Evolutionary conservation across 2,329 filamentous ascomycete species (phyloP).

Genomic region (Hymenotorrendiella dingleyae): DNA sequence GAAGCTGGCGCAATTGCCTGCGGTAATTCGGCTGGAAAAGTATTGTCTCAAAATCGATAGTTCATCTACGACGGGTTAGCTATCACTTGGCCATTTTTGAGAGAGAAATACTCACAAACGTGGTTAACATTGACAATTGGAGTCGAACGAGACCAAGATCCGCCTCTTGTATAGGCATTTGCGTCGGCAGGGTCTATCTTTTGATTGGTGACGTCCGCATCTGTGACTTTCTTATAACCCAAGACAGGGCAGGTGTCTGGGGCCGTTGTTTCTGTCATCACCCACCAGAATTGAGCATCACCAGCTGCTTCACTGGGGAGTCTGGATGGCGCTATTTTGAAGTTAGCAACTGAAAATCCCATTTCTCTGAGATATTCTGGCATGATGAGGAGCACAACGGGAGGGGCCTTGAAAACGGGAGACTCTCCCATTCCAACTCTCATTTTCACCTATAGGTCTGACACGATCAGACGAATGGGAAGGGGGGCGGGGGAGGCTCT

Average conservation of each 20-base stretch:
- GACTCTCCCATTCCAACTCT: no score
- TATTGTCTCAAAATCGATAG: conserved; percentile 5
- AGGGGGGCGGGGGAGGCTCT: no score
- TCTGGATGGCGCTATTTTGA: not conserved
- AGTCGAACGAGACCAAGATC: not conserved
- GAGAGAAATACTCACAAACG: conserved; percentile 1
- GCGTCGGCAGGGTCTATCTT: conserved; percentile 1
- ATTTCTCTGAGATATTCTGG: no score
- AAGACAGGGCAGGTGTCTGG: conserved; percentile 3
- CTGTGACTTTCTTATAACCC: conserved; percentile 2
- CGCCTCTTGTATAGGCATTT: conserved; percentile 2
- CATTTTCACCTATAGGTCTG: no score
- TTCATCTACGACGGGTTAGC: conserved; percentile 1
- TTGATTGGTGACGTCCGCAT: not conserved
- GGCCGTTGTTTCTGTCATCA: conserved; percentile 5
- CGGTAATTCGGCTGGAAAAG: conserved; percentile 2
- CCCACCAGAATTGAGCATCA: conserved; percentile 2
- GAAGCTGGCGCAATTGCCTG: not conserved
- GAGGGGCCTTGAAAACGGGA: no score
- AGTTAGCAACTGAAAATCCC: not conserved
- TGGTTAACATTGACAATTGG: conserved; percentile 5
- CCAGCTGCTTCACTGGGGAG: not conserved
- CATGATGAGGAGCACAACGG: no score
- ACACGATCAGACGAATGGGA: no score
- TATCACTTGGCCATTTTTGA: not conserved